phyloP scores from a whole-genome alignment of 75 land plant species.

The Cunninghamia lanceolata region DNA sequence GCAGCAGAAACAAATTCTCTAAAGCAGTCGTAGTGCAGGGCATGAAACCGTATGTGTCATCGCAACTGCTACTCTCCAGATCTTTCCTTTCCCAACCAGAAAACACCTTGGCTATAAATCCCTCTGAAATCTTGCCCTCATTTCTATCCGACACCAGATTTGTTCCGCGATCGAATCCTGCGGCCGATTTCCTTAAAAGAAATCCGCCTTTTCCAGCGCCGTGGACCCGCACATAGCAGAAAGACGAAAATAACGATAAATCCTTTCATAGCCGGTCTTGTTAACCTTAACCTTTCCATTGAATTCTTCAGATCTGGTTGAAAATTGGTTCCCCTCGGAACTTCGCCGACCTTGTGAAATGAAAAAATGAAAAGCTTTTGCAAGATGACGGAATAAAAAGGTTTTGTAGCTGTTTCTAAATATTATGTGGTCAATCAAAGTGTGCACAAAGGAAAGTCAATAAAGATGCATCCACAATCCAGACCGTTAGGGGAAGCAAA shows the following conservation, averaged over 20 bases:
- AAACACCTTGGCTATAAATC: neutral
- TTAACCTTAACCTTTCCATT: neutral
- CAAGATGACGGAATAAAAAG: no score
- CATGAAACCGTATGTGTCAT: conserved; percentile 73
- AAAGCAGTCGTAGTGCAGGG: conserved; percentile 67
- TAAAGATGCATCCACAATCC: no score
- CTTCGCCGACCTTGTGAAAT: neutral
- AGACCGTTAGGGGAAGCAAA: no score
- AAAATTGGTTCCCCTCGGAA: neutral
- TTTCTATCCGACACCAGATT: neutral
- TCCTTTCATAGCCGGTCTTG: neutral
- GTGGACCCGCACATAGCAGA: neutral
- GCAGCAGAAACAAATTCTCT: conserved; percentile 62
- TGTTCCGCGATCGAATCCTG: neutral
- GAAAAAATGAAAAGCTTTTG: neutral
- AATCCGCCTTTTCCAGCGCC: neutral
- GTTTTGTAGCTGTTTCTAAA: no score
- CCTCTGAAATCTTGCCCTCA: neutral
- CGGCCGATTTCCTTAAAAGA: neutral
- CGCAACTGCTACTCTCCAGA: conserved; percentile 25
- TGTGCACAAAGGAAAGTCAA: no score
- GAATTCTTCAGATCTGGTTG: neutral
- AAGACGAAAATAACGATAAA: neutral
- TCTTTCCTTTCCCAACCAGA: neutral
- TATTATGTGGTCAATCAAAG: no score